These are phyloP conservation scores for Acarospora socialis DNA, from an alignment of 2,329 filamentous ascomycete genomes.

Conservation along the genomic window DNA sequence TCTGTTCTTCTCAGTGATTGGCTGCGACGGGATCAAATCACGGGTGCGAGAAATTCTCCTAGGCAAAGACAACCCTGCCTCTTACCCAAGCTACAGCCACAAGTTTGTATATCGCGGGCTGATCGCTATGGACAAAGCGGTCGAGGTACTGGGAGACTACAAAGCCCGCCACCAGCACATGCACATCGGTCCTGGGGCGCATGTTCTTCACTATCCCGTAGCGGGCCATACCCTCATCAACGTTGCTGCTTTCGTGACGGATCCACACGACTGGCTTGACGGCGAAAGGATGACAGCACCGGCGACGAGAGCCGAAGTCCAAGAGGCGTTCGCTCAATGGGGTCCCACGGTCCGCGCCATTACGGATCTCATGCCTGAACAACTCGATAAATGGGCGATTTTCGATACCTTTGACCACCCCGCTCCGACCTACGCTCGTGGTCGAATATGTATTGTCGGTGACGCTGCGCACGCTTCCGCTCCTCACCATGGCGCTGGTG, in stretches of 20 bases:
- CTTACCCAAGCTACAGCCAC: constrained; percentile 37
- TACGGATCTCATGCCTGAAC: constrained; percentile 32
- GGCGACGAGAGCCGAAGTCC: constrained; percentile 28
- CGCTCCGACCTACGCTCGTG: constrained; percentile 30
- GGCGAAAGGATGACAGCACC: constrained; percentile 14
- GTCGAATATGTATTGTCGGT: constrained; percentile 26
- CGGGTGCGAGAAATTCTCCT: constrained; percentile 7
- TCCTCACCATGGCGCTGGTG: constrained; percentile 19
- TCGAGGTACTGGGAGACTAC: constrained; percentile 34
- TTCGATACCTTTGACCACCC: constrained; percentile 36
- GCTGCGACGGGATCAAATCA: constrained; percentile 14
- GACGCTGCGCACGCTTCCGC: constrained; percentile 19
- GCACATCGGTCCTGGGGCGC: constrained; percentile 38
- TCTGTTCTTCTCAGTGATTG: constrained; percentile 12
- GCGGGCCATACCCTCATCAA: constrained; percentile 15
- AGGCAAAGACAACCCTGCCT: constrained; percentile 22
- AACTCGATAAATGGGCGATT: constrained; percentile 40
- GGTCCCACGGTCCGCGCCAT: constrained; percentile 26
- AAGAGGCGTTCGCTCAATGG: constrained; percentile 29
- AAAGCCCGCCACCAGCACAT: constrained; percentile 37
- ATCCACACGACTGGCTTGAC: constrained; percentile 15
- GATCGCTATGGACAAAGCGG: constrained; percentile 43
- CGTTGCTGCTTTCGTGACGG: constrained; percentile 20
- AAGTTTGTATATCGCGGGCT: constrained; percentile 50
- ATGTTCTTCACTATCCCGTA: constrained; percentile 12